phyloP scores from a whole-genome alignment of 73 alveolate species.

The Loxodes magnus region DNA sequence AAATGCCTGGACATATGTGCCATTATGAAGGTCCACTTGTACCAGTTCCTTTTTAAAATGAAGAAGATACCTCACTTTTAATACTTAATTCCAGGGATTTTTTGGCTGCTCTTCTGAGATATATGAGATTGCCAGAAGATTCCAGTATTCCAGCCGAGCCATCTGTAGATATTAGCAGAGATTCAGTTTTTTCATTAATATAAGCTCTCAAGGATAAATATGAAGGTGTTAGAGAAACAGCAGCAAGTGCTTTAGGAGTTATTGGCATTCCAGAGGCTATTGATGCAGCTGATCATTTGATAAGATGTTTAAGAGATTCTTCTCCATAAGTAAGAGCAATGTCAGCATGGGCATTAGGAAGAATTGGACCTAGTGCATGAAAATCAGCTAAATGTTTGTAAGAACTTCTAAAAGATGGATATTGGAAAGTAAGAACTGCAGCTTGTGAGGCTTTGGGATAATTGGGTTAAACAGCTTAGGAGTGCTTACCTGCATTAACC shows the following conservation, averaged over 20 bases:
- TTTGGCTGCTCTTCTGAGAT: conserved; percentile 74
- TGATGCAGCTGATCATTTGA: conserved; percentile 54
- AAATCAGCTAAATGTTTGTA: conserved; percentile 50
- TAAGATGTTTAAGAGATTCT: conserved; percentile 44
- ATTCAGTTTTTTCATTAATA: conserved; percentile 43
- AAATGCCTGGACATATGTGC: too few relatives aligned
- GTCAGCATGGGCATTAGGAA: conserved; percentile 81
- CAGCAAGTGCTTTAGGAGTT: conserved; percentile 69
- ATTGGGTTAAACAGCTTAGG: conserved; percentile 68
- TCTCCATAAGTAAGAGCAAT: conserved; percentile 71
- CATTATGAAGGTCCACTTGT: conserved; percentile 38
- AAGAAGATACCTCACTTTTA: conserved; percentile 44
- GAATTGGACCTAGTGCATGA: conserved; percentile 59
- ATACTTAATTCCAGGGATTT: conserved; percentile 81
- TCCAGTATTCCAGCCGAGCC: background rate
- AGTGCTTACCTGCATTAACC: conserved; percentile 59
- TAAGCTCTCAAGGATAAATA: conserved; percentile 47
- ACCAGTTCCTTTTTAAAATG: conserved; percentile 75
- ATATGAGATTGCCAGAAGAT: too few relatives aligned
- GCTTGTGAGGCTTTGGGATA: conserved; percentile 78
- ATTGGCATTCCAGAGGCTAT: conserved; percentile 82
- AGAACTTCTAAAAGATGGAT: conserved; percentile 54
- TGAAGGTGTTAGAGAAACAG: conserved; percentile 61
- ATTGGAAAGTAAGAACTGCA: conserved; percentile 89
- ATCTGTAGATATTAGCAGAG: conserved; percentile 16